Base-by-base conservation (phyloP, 192 early-diverging fungal species). In the Backusella tuberculispora region DNA sequence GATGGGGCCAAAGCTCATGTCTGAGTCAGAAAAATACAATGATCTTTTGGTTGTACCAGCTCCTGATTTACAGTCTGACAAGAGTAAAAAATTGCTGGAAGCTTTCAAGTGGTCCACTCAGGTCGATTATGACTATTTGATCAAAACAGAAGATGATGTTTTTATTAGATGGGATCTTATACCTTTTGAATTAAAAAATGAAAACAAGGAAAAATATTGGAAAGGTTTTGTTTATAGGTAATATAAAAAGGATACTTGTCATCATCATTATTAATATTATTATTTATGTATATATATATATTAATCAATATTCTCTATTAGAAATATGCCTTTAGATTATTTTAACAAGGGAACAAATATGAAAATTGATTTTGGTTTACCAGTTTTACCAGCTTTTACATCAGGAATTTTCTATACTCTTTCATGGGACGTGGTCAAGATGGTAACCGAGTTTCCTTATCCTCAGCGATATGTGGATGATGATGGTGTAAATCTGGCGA, bases 111-210 rank as follows among this genome's bases (percentile, higher is more conserved):
- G 88, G 88, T 71, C 85, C 38, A 76, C 77, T 50, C 71, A 77
- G 41, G 78, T 77, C 56, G 73, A 84, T 4, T 87, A 83, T 73
- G 83, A 88, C 42, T 89, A 83, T 44, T 53, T 89, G 24, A 76
- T 87, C 46, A 89, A 89, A 73, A 86, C 88, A 3, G 82, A 88
- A 37, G 88, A 89, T 47, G 86, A 89, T 69, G 82, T 89, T 7
- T 89, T 88, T 80, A 83, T 89, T 12, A 79, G 88, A 34, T 86
- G 82, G 81, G 88, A 89, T 68, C 73, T 74, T 19, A 67, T 89
- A 34, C 44, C 74, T 8, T 40, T 63, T 13, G 86, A 89, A 65
- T 71, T 87, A 19, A 73, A 74, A 15, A 71, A 79, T 3, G 71
- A 81, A 9, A 85, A 83, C 6, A 78, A 83, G 41, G 76, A 75